Evolutionary conservation across 257 asterid genomes (phyloP), one percentile per base, ranked within the genome.

Genomic region (Jasminum sambac): DNA sequence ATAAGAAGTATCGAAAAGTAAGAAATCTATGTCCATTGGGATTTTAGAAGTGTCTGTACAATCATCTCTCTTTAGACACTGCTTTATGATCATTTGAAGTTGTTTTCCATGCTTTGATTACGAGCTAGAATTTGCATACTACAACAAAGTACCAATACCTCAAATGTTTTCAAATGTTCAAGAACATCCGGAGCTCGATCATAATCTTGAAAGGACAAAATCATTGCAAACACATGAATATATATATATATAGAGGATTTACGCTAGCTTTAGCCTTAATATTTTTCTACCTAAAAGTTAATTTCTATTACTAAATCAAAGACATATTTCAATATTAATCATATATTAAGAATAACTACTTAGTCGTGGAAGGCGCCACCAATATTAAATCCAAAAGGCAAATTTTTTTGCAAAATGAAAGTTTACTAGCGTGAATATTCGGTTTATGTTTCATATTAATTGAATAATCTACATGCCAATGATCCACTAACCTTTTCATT

Each of bases 131-230:
- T 76, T 69, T 80, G 89, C 86, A 95, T 66, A 38, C 77, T 80
- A 66, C 93, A 84, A 76, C 95, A 87, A 24, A 95, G 88, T 66
- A 95, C 90, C 77, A 88, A 76, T 11, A 84, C 91, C 72, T 89
- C 82, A 37, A 76, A 87, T 4, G 86, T 85, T 67, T 83, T 67
- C 78, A 91, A 67, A 52, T 52, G 43, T 63, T 65, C 69, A 16
- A 88, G 82, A 68, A 82, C 77, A 41, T 81, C 84, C 0, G 98
- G 96, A 74, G 89, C 82, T 85, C 99, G 82, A 83, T 88, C 95
- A 43, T 94, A 94, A 65, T 94, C 99, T 98, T 94, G 74, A 42
- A 40, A 66, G 50, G 44, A 69, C 37, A 69, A 70, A 66, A 63
- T 46, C 68, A 6, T 11, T 11, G 25, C 8, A 64, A 3, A 66